phyloP scores from a whole-genome alignment of 1,284 basidiomycete genomes.

The Coniferiporia weirii region DNA sequence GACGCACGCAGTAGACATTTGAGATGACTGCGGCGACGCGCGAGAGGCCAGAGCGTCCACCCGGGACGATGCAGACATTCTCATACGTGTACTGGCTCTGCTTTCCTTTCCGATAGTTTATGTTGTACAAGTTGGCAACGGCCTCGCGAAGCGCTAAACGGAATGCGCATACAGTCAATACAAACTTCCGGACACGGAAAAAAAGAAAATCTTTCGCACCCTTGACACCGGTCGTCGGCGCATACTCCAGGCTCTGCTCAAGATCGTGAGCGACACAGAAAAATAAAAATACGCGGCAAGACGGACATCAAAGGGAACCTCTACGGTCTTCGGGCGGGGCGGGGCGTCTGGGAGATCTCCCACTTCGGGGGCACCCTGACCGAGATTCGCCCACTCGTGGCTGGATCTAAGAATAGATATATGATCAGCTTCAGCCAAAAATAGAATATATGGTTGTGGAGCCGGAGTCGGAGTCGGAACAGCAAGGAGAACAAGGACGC shows the following conservation, averaged over 20 bases:
- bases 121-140: constrained; percentile 84
- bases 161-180: constrained; percentile 7
- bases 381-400: constrained; percentile 80
- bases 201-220: constrained; percentile 36
- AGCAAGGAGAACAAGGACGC: constrained; percentile 19
- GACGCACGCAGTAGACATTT: constrained; percentile 68
- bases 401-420: constrained; percentile 27
- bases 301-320: constrained; percentile 51
- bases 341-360: constrained; percentile 77
- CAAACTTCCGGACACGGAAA: constrained; percentile 21
- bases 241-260: constrained; percentile 73
- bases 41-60: constrained; percentile 83
- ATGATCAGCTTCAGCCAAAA: no score
- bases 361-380: constrained; percentile 88
- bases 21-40: constrained; percentile 89
- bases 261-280: background rate
- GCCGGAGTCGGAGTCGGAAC: background rate
- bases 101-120: constrained; percentile 79
- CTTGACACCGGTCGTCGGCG: constrained; percentile 89
- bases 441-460: no score
- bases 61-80: constrained; percentile 90
- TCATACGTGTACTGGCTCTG: constrained; percentile 81
- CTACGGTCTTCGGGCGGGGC: constrained; percentile 58
- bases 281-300: background rate
- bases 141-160: constrained; percentile 52